These are phyloP conservation scores for Trichoderma brevicompactum DNA, from an alignment of 2,329 filamentous ascomycete species.

Conservation along the genomic window DNA sequence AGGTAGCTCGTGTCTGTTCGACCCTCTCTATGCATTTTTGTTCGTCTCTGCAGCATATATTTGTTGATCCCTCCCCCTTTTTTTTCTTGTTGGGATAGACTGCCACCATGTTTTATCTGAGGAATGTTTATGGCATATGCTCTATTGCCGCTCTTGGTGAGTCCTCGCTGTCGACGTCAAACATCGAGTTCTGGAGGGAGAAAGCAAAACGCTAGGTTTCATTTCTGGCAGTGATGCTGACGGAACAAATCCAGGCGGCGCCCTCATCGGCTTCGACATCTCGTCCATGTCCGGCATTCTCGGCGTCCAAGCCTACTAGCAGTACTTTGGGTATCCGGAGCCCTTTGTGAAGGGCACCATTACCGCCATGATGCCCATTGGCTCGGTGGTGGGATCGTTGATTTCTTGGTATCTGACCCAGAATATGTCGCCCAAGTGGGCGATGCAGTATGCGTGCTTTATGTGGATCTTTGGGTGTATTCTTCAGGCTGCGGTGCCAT, in stretches of 20 bases:
- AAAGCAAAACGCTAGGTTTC: no score
- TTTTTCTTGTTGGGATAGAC: neutral
- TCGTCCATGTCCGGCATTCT: constrained; percentile 73
- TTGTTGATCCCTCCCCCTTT: no score
- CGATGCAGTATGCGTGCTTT: constrained; percentile 55
- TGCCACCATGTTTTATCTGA: constrained; percentile 47
- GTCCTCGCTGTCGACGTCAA: constrained; percentile 25
- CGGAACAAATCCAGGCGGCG: constrained; percentile 57
- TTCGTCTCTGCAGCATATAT: neutral
- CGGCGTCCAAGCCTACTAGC: constrained; percentile 69
- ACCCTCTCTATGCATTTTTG: neutral
- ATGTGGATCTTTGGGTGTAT: constrained; percentile 56
- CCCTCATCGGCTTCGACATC: constrained; percentile 79
- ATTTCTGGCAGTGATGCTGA: neutral
- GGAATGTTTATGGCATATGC: constrained; percentile 64
- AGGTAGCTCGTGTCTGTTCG: no score
- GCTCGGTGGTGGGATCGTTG: constrained; percentile 66
- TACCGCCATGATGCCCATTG: constrained; percentile 74
- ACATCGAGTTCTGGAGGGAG: no score
- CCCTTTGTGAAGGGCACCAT: constrained; percentile 69
- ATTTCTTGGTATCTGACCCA: constrained; percentile 57
- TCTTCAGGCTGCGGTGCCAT: constrained; percentile 65
- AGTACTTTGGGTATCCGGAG: constrained; percentile 68
- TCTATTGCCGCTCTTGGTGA: constrained; percentile 64
- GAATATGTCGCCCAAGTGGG: constrained; percentile 52